Evolutionary conservation across 352 stramenopile genomes (phyloP).

Genomic region (Blastocystis sp.): DNA sequence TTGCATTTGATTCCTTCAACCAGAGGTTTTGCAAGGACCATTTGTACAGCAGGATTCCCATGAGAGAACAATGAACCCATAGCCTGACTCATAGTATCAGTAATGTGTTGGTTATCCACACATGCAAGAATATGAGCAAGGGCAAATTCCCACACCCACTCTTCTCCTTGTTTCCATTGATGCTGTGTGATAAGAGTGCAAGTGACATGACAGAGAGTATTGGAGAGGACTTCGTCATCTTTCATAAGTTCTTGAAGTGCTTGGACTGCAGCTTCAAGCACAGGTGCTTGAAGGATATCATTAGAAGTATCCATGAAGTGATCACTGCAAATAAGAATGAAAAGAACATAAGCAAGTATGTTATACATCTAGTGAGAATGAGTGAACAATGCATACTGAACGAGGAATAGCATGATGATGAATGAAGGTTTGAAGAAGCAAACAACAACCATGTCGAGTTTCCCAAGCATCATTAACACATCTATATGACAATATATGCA

Average conservation of each 20-base stretch:
- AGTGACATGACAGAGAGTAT: neutral
- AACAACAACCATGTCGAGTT: slow-evolving; percentile 6
- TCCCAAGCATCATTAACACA: slow-evolving; percentile 25
- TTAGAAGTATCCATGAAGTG: slow-evolving; percentile 31
- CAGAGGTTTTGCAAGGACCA: neutral
- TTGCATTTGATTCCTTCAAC: neutral
- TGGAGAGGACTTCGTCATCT: neutral
- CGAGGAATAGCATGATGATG: too few species aligned
- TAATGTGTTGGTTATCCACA: too few species aligned
- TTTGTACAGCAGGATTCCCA: neutral
- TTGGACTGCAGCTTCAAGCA: neutral
- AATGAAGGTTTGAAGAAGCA: neutral
- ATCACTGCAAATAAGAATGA: slow-evolving; percentile 37
- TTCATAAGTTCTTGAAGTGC: neutral
- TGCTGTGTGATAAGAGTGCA: neutral
- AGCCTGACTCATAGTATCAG: too few species aligned
- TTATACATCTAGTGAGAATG: neutral
- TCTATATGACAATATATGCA: neutral
- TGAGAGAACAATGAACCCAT: neutral
- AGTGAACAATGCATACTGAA: neutral
- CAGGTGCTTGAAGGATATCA: slow-evolving; percentile 14
- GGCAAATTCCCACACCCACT: slow-evolving; percentile 1
- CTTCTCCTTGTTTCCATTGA: neutral
- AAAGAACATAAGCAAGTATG: neutral
- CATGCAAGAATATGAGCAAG: neutral